Evolutionary conservation across 2,329 filamentous ascomycete species (phyloP), one percentile per base, ranked within the genome.

Genomic region (Botrytis pseudocinerea): DNA sequence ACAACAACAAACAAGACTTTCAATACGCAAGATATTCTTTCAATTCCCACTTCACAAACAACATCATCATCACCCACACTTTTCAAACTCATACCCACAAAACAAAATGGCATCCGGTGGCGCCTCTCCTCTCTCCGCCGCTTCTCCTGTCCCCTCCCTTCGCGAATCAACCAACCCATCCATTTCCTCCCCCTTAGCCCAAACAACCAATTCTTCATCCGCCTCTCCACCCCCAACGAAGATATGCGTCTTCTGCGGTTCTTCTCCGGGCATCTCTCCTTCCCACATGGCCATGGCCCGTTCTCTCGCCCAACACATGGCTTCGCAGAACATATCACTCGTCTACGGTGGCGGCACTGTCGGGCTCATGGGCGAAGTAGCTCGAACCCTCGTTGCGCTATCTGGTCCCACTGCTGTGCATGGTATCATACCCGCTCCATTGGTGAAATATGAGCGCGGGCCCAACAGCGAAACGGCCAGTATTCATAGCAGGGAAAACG

Each of bases 301-400:
- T 57, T 84, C 89, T 44, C 90, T 98, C 22, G 95, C 92, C 71
- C 85, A 85, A 48, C 86, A 87, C 76, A 92, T 98, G 84, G 92
- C 94, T 81, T 86, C 88, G 69, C 88, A 92, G 80, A 90, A 93
- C 81, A 94, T 97, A 79, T 87, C 89, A 16, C 89, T 99, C 10
- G 94, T 98, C 76, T 99, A 98, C 83, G 96, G 96, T 78, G 96
- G 96, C 78, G 96, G 96, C 80, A 98, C 95, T 3, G 90, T 94
- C 54, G 96, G 96, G 16, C 88, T 99, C 63, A 99, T 99, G 96
- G 96, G 96, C 80, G 94, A 98, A 81, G 83, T 98, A 18, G 94
- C 96, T 63, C 92, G 91, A 79, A 95, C 93, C 0, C 90, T 99
- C 42, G 94, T 97, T 77, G 87, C 92, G 0, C 89, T 98, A 75